Evolutionary conservation across 495 filamentous ascomycete species (phyloP), one percentile per base, ranked within the genome.

Genomic region (Jackrogersella multiformis): DNA sequence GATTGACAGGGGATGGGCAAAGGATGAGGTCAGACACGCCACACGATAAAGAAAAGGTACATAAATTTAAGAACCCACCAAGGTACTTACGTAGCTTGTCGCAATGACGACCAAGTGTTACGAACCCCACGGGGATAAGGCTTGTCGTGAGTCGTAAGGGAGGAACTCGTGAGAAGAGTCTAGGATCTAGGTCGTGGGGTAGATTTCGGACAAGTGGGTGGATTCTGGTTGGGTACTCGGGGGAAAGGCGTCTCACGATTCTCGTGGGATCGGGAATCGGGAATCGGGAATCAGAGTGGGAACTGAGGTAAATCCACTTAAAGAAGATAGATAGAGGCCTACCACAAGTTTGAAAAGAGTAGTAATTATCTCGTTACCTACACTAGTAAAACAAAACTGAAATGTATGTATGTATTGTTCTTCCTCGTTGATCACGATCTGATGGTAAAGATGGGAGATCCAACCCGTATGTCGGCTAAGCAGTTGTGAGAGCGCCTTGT

Each of bases 181-280:
- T 64, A 64, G 61, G 61, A 4, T n/a, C n/a, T n/a, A n/a, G n/a
- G n/a, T 69, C 66, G 66, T 69, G 60, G 68, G 71, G 66, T 76
- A 56, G 73, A 62, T 51, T 68, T 76, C 76, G 78, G 76, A 71
- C 78, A 72, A 79, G 74, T 74, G 78, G 76, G 78, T 77, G 77
- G 42, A 45, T 23, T 70, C 69, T 77, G 76, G 74, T 78, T 79
- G 77, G 77, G 38, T 26, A 58, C 44, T 74, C 66, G 72, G 72
- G 32, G 69, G 30, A 73, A 73, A 64, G 70, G 71, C 67, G 70
- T 23, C 41, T 46, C 36, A 26, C 30, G 32, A 51, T 56, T 7
- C 56, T 66, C 45, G 36, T 48, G 42, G 52, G 57, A 45, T 70
- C 67, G 42, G 51, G 7, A 26, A 53, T 64, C 34, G 61, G 42